Base-by-base conservation (phyloP, 2,329 filamentous ascomycete species). In the Grosmannia clavigera region DNA sequence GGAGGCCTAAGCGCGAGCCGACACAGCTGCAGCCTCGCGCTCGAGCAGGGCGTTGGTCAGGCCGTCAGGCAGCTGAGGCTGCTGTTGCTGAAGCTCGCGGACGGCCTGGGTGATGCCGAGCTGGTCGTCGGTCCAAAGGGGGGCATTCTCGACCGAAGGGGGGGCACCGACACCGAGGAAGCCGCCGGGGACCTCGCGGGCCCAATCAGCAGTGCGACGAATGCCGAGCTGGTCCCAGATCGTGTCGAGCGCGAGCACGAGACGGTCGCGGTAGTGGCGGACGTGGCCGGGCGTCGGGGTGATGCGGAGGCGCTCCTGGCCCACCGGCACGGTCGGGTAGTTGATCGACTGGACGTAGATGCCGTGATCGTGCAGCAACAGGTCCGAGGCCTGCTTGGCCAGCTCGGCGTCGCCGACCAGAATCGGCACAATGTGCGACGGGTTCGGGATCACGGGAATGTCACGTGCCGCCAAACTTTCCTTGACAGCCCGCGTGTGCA, bases 301-400 rank as follows among this genome's bases (percentile, higher is more conserved):
- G 72, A 99, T 90, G 66, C 94, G 88, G 60, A 99, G 86, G 61
- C 94, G 86, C 75, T 99, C 94, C 77, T 99, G 92, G n/a, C 94
- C 94, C 7, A 95, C 90, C 2, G 94, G 94, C 3, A 99, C 94
- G 58, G 94, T 99, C 2, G 94, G 94, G 75, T 97, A 97, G 77
- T 99, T 99, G 81, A 99, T 97, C 60, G 90, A 91, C 76, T 99
- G 94, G 31, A 99, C 94, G 71, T 99, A 99, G 70, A 99, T 96
- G 63, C 85, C 83, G 77, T 96, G 88, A 66, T 95, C 87, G 66
- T 88, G 85, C 16, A 99, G 82, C 27, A 99, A 84, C 77, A 95
- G 84, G 71, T 99, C 94, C 29, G 90, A 95, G 9, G 94, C 94
- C 67, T 86, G 80, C 79, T 94, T 96, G 62, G 94, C 94, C 50